These are phyloP conservation scores for Heteromeles arbutifolia DNA, from an alignment of 306 rosid genomes.

Conservation along the genomic window DNA sequence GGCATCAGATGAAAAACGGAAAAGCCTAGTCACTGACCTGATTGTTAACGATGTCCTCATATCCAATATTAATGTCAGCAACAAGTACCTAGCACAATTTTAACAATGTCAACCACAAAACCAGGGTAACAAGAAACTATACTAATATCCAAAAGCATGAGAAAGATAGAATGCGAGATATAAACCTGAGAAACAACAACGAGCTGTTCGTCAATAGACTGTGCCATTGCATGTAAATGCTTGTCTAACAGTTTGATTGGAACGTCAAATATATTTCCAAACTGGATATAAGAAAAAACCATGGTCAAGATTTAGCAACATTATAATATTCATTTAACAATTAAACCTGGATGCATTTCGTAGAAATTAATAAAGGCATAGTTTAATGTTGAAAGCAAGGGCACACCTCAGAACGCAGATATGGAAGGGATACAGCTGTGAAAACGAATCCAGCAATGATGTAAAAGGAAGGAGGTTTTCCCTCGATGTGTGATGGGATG, in stretches of 20 bases:
- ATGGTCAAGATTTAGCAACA: background rate
- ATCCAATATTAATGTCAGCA: conserved; percentile 78
- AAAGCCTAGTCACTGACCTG: conserved; percentile 37
- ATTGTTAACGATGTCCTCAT: conserved; percentile 65
- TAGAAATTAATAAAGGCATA: background rate
- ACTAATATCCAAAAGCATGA: background rate
- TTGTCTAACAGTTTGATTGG: conserved; percentile 80
- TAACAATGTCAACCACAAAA: background rate
- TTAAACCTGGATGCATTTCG: background rate
- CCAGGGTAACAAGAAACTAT: background rate
- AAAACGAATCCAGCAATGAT: conserved; percentile 80
- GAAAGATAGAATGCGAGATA: background rate
- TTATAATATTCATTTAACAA: background rate
- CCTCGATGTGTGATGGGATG: conserved; percentile 78
- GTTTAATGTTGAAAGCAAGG: too few species aligned
- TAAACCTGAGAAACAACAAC: conserved; percentile 73
- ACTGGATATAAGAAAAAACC: conserved; percentile 34
- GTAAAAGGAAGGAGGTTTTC: conserved; percentile 70
- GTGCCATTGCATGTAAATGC: conserved; percentile 66
- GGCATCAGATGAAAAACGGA: background rate
- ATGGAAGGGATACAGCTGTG: conserved; percentile 65
- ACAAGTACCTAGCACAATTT: conserved; percentile 62
- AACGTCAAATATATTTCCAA: conserved; percentile 60
- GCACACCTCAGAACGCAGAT: conserved; percentile 77
- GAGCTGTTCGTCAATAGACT: conserved; percentile 64